Conservation (phyloP, 768 basidiomycete genomes). For the Rhizopogon roseolus region DNA sequence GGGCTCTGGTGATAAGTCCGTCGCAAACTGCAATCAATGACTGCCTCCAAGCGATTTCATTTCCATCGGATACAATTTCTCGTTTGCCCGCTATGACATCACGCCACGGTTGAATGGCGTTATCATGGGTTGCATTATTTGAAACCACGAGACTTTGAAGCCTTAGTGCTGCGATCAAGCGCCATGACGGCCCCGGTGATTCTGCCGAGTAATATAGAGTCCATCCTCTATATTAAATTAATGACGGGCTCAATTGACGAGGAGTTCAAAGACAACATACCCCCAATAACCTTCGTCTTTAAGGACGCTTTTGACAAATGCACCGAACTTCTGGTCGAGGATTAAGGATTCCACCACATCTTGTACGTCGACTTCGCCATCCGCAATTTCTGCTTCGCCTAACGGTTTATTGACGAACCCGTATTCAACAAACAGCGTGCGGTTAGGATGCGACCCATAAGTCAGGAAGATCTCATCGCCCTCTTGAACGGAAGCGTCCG, state of each 20-base stretch:
- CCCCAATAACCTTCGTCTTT: slow-evolving; percentile 76
- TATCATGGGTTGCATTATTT: slow-evolving; percentile 18
- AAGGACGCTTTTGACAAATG: slow-evolving; percentile 50
- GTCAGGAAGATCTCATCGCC: slow-evolving; percentile 71
- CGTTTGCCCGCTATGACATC: slow-evolving; percentile 45
- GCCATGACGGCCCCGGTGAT: slow-evolving; percentile 75
- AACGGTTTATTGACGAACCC: slow-evolving; percentile 63
- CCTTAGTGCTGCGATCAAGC: slow-evolving; percentile 67
- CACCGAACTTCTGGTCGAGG: slow-evolving; percentile 33
- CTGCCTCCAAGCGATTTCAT: slow-evolving; percentile 43
- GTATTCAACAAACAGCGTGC: slow-evolving; percentile 81
- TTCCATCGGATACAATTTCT: slow-evolving; percentile 41
- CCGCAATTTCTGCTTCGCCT: slow-evolving; percentile 19
- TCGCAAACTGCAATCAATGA: slow-evolving; percentile 37
- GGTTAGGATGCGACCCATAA: slow-evolving; percentile 80
- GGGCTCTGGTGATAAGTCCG: slow-evolving; percentile 29
- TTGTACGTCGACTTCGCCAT: slow-evolving; percentile 63
- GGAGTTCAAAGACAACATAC: slow-evolving; percentile 35
- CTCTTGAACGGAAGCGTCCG: slow-evolving; percentile 31
- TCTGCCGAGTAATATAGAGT: slow-evolving; percentile 58
- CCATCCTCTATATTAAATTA: slow-evolving; percentile 58
- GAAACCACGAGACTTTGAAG: slow-evolving; percentile 49
- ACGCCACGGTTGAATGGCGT: slow-evolving; percentile 44
- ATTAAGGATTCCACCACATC: slow-evolving; percentile 49
- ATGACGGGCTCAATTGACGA: background rate